Base-by-base conservation (phyloP, 495 filamentous ascomycete species). In the Staphylotrichum longicolle region DNA sequence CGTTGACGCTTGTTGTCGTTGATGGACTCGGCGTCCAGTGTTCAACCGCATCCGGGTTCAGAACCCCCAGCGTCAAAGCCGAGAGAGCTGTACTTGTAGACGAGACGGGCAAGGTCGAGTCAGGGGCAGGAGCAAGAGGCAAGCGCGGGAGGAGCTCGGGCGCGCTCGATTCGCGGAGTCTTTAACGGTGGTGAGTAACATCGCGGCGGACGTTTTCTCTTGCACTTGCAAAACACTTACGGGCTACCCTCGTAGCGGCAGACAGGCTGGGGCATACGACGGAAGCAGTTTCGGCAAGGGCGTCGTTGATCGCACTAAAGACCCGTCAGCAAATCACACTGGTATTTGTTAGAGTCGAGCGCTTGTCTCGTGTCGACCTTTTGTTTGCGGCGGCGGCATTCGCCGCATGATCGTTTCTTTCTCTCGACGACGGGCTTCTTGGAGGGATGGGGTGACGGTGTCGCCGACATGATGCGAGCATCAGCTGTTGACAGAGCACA, bases 381-480 rank as follows among this genome's bases (percentile, higher is more conserved):
- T 51, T 66, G 63, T n/a, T 66, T 66, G 12, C 63, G 27, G 7
- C 63, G 53, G 2, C 63, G 53, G 11, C 63, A 66, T 34, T 66
- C 63, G 50, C 54, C 15, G 39, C 63, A 66, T 10, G 63, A 62
- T 7, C 58, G 54, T 11, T 59, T 66, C 27, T 47, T 57, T 33
- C 53, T 57, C 48, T 61, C 53, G 15, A 40, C 37, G 7, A 47
- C n/a, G 0, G 50, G 57, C 57, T 39, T 48, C 37, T 33, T 4
- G 20, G 40, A n/a, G 4, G 42, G 30, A 44, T 39, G 46, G 14
- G 7, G 5, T 20, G 33, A 12, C 7, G 15, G 32, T 14, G 11
- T 48, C 10, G 11, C 33, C 7, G 45, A 20, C 33, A 37, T 57
- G 3, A 12, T 46, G 39, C 20, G 20, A 27, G 20, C 20, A 27